A percentile compares a stretch with the other conserved stretches of the same genome.
These are phyloP conservation scores for Casuarina cunninghamiana DNA, from an alignment of 306 rosid species.

Conservation along the genomic window DNA sequence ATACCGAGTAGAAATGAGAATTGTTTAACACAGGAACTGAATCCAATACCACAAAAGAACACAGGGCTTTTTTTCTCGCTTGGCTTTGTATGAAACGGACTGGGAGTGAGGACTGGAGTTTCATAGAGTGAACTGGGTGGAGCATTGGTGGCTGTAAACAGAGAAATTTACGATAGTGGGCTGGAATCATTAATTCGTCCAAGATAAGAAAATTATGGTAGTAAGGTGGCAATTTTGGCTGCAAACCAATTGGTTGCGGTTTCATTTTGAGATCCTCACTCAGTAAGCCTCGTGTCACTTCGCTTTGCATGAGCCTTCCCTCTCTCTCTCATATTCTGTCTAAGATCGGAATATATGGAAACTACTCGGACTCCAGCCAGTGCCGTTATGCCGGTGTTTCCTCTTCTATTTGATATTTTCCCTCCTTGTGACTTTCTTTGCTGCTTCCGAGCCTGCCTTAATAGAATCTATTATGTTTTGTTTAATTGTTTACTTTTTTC, in stretches of 20 bases:
- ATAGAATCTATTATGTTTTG: too few relatives aligned
- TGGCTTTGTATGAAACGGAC: constrained; percentile 1
- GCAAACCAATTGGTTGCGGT: background rate
- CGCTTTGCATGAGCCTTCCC: background rate
- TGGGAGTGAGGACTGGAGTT: background rate
- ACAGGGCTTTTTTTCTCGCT: background rate
- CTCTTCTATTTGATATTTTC: background rate
- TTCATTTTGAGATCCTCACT: background rate
- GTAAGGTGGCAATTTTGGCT: constrained; percentile 14
- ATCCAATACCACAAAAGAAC: background rate
- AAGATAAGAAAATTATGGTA: constrained; percentile 7
- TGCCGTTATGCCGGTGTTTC: background rate
- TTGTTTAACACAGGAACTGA: background rate
- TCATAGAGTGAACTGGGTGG: background rate
- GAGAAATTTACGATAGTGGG: background rate
- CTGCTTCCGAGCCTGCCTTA: background rate
- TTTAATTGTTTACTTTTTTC: too few relatives aligned
- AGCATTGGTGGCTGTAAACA: background rate
- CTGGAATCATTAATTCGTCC: background rate
- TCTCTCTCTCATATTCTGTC: background rate
- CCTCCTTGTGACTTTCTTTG: background rate
- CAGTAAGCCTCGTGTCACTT: constrained; percentile 16
- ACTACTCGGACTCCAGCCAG: background rate
- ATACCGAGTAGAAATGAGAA: background rate
- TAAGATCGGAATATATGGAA: constrained; percentile 7